Conservation (phyloP, 768 basidiomycete species). For the Cystobasidium onofrii region DNA sequence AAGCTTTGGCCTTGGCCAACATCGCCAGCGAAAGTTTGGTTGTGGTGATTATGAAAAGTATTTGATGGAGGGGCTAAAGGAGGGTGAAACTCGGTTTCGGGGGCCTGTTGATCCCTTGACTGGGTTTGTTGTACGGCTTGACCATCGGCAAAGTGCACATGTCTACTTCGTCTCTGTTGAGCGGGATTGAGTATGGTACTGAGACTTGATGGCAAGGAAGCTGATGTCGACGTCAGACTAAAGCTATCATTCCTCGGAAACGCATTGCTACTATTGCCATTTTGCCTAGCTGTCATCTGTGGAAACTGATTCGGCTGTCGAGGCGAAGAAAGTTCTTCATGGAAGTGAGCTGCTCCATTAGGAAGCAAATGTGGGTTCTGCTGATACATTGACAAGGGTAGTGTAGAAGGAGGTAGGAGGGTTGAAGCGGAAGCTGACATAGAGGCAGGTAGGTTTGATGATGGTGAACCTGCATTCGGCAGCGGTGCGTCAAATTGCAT, state of each 20-base stretch:
- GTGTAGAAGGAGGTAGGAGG: not conserved
- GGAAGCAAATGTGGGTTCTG: not conserved
- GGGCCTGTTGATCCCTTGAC: not conserved
- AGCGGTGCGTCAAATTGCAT: not conserved
- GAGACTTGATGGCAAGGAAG: not conserved
- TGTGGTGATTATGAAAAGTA: too few relatives aligned
- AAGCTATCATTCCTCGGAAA: not conserved
- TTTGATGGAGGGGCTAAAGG: too few relatives aligned
- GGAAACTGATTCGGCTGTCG: not conserved
- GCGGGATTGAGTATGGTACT: not conserved
- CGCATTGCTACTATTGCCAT: not conserved
- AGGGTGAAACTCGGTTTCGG: not conserved
- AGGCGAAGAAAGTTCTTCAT: not conserved
- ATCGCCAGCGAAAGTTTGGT: too few relatives aligned
- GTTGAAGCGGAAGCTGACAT: not conserved
- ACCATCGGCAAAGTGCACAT: not conserved
- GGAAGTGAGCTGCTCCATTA: not conserved
- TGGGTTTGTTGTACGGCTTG: not conserved
- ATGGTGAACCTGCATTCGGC: not conserved
- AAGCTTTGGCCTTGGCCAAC: not conserved
- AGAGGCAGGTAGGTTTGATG: not conserved
- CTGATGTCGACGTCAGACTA: not conserved
- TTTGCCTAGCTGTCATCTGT: not conserved
- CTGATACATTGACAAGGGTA: not conserved
- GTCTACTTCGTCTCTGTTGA: not conserved